Percentiles rank a stretch among this genome's conserved stretches.
Conservation (phyloP, 2,329 filamentous ascomycete species). For the Reticulascus tulasneorum region DNA sequence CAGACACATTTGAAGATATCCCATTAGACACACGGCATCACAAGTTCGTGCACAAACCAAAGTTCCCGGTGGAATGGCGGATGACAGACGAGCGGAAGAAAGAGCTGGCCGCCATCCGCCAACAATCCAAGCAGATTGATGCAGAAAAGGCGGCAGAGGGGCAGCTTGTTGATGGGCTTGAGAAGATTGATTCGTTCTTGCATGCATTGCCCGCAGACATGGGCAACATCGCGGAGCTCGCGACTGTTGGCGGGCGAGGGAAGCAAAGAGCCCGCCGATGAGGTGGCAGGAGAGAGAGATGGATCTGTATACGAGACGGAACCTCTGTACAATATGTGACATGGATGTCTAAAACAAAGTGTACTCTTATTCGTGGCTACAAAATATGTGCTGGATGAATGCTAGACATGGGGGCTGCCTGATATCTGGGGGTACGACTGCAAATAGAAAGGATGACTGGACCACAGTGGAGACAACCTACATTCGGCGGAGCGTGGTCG, state of each 20-base stretch:
- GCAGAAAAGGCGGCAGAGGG: constrained; percentile 49
- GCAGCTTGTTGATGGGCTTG: constrained; percentile 53
- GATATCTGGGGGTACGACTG: too few species aligned
- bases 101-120: constrained; percentile 60
- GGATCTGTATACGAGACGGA: neutral
- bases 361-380: too few species aligned
- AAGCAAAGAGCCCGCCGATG: constrained; percentile 3
- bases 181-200: constrained; percentile 40
- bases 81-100: constrained; percentile 66
- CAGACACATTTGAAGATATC: constrained; percentile 82
- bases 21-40: constrained; percentile 88
- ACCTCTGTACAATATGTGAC: too few species aligned
- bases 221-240: constrained; percentile 27
- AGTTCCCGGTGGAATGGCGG: constrained; percentile 80
- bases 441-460: too few species aligned
- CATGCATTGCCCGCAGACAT: constrained; percentile 19
- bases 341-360: too few species aligned
- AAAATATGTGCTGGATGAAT: too few species aligned
- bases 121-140: constrained; percentile 50
- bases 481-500: too few species aligned
- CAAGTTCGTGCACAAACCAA: constrained; percentile 60
- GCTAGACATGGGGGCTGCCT: too few species aligned
- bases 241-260: constrained; percentile 15
- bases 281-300: neutral
- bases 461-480: too few species aligned